Evolutionary conservation across 768 basidiomycete species (phyloP), one percentile per base, ranked within the genome.

Genomic region (Chalciporus sphaerocephalus): DNA sequence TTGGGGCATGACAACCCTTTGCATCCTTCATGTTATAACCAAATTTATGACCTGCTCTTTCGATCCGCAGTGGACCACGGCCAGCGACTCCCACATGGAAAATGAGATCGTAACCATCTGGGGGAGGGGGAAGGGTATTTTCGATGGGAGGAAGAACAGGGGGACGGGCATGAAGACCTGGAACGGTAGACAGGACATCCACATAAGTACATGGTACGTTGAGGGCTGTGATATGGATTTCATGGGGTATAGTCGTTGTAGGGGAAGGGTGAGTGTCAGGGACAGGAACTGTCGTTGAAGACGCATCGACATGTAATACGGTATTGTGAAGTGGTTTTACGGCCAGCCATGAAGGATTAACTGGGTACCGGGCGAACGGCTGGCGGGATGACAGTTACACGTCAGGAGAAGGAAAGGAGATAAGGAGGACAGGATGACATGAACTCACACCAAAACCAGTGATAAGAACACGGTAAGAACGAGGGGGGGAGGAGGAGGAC

Each of bases 281-380:
- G 56, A 16, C n/a, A n/a, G n/a, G n/a, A n/a, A n/a, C n/a, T n/a
- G n/a, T 61, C 62, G 21, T 60, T 37, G 34, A 25, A 21, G 11
- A 46, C 49, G 25, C 55, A 51, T 78, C 72, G 21, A 71, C 64
- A 20, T 60, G 65, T 8, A 85, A 64, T 46, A 77, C 54, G 33
- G 69, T 66, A 59, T 85, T 78, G 55, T 85, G 80, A 17, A 87
- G 69, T 9, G 79, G 72, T 49, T 75, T 68, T 10, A 81, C 83
- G 25, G 84, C 83, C 6, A 82, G 70, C 85, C 85, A 87, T 17
- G 85, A 86, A 2, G 85, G 85, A 55, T 87, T 87, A 44, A 72
- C 71, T 40, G 67, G 56, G 54, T 75, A 76, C 16, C 76, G 74
- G 40, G 70, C 62, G 60, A 80, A 82, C 21, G 83, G 80, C 79